Evolutionary conservation across 768 basidiomycete genomes (phyloP).

Genomic region (Arthromyces matolae): DNA sequence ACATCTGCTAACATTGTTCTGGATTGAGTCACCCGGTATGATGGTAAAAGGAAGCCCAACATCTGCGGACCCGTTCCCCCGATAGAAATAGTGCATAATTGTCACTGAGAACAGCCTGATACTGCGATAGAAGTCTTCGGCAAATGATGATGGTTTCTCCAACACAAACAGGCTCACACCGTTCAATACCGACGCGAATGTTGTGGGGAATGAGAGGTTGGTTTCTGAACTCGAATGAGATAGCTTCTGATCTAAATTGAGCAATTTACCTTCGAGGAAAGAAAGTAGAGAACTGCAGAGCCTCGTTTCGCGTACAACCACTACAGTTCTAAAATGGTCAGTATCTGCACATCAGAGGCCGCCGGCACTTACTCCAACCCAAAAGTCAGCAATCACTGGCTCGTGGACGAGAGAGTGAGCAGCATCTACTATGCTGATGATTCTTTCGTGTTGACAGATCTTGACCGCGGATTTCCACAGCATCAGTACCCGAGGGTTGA

Average conservation of each 20-base stretch:
- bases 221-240: neutral
- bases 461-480: slow-evolving; percentile 72
- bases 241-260: neutral
- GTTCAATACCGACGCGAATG: slow-evolving; percentile 34
- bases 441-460: slow-evolving; percentile 59
- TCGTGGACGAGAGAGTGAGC: slow-evolving; percentile 80
- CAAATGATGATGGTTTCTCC: slow-evolving; percentile 47
- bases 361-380: slow-evolving; percentile 52
- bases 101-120: neutral
- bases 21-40: neutral
- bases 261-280: slow-evolving; percentile 25
- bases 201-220: neutral
- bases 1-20: neutral
- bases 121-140: neutral
- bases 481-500: slow-evolving; percentile 57
- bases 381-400: slow-evolving; percentile 66
- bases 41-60: neutral
- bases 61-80: slow-evolving; percentile 3
- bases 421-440: slow-evolving; percentile 66
- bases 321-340: slow-evolving; percentile 52
- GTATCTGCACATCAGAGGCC: neutral
- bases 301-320: slow-evolving; percentile 63
- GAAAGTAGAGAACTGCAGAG: slow-evolving; percentile 46
- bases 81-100: neutral
- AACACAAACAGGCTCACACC: slow-evolving; percentile 59